Evolutionary conservation across 192 early-diverging fungal species (phyloP).

Genomic region (Mortierella alpina): DNA sequence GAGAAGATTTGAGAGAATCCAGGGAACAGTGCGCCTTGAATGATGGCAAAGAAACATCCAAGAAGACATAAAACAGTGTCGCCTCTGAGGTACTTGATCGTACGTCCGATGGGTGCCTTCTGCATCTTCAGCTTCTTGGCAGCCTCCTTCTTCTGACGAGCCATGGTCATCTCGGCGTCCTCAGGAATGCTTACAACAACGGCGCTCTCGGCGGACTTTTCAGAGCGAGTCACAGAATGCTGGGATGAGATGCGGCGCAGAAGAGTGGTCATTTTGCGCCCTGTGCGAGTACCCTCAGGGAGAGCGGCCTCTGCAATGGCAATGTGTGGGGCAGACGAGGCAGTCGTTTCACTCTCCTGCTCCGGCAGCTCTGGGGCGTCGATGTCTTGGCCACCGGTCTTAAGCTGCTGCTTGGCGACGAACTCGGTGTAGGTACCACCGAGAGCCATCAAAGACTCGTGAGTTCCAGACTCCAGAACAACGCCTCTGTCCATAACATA

Average conservation of each 20-base stretch:
- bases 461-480: slow-evolving; percentile 81
- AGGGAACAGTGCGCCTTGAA: slow-evolving; percentile 76
- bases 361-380: slow-evolving; percentile 30
- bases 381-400: slow-evolving; percentile 51
- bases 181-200: slow-evolving; percentile 20
- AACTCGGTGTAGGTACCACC: slow-evolving; percentile 72
- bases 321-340: slow-evolving; percentile 15
- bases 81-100: slow-evolving; percentile 13
- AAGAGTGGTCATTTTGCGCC: slow-evolving; percentile 33
- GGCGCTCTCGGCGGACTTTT: slow-evolving; percentile 34
- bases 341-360: not conserved
- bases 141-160: slow-evolving; percentile 41
- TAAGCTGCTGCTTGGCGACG: slow-evolving; percentile 75
- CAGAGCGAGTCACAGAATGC: slow-evolving; percentile 33
- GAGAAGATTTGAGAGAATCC: slow-evolving; percentile 74
- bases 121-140: slow-evolving; percentile 35
- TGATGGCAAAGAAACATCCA: slow-evolving; percentile 62
- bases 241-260: slow-evolving; percentile 44
- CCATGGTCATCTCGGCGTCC: slow-evolving; percentile 15
- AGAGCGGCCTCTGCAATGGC: slow-evolving; percentile 19
- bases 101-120: slow-evolving; percentile 46
- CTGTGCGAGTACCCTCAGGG: slow-evolving; percentile 30
- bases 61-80: slow-evolving; percentile 46
- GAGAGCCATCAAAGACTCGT: slow-evolving; percentile 75
- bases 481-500: slow-evolving; percentile 84